Percentiles rank a stretch among this genome's conserved stretches.
Conservation (phyloP, 148 eudicot species). For the Talinum fruticosum region DNA sequence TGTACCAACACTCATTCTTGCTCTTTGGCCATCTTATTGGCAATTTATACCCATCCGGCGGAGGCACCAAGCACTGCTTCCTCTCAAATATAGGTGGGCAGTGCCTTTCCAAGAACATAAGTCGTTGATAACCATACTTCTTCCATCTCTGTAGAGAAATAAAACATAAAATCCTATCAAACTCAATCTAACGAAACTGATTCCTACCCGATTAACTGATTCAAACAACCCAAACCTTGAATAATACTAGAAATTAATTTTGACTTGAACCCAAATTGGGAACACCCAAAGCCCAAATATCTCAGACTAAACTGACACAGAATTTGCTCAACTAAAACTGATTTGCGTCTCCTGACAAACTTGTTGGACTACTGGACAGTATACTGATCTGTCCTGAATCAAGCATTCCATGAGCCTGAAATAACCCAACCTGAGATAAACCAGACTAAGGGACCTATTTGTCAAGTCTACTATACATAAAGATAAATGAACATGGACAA, state of each 20-base stretch:
- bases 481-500: not conserved
- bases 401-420: not conserved
- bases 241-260: not conserved
- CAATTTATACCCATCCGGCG: constrained; percentile 85
- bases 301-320: not conserved
- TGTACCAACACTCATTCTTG: constrained; percentile 90
- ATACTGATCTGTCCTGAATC: not conserved
- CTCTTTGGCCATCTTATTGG: constrained; percentile 99
- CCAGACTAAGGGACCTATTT: not conserved
- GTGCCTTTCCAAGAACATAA: constrained; percentile 83
- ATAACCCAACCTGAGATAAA: not conserved
- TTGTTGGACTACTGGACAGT: not conserved
- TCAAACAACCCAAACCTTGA: not conserved
- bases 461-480: not conserved
- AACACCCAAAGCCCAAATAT: no score
- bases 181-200: not conserved
- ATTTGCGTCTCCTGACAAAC: no score
- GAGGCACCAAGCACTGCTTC: constrained; percentile 86
- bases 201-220: no score
- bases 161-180: constrained; percentile 2
- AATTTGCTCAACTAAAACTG: not conserved
- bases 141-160: constrained; percentile 69
- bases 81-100: constrained; percentile 83
- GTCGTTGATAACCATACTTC: constrained; percentile 66
- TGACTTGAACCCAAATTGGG: not conserved